These are phyloP conservation scores for Prototheca cutis DNA, from an alignment of 163 green algal genomes.

Conservation along the genomic window DNA sequence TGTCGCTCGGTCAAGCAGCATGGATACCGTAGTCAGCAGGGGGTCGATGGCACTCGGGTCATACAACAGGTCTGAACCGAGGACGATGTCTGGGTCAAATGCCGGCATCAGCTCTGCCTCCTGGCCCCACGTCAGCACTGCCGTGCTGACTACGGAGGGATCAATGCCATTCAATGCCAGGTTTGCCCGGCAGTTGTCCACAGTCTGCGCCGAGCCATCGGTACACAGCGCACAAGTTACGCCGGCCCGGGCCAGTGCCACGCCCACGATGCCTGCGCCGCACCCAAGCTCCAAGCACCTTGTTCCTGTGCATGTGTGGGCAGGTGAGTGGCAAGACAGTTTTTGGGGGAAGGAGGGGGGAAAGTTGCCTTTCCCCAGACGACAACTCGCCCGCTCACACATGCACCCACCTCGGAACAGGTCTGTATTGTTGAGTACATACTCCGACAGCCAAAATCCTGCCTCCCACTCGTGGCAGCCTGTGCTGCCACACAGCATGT, in stretches of 20 bases:
- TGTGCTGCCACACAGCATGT: conserved; percentile 63
- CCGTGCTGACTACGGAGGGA: background rate
- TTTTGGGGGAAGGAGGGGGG: background rate
- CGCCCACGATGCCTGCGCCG: conserved; percentile 29
- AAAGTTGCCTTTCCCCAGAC: too few species aligned
- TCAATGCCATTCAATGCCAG: conserved; percentile 29
- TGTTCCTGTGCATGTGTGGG: conserved; percentile 15
- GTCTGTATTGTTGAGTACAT: conserved; percentile 38
- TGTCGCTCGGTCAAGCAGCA: conserved; percentile 6
- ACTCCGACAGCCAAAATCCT: conserved; percentile 56
- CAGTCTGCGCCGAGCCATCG: conserved; percentile 28
- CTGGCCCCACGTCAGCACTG: background rate
- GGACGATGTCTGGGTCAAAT: conserved; percentile 8
- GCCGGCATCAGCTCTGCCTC: background rate
- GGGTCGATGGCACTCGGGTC: conserved; percentile 20
- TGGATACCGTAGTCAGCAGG: conserved; percentile 12
- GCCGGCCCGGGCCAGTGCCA: conserved; percentile 16
- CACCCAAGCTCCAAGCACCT: conserved; percentile 37
- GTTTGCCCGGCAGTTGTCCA: conserved; percentile 39
- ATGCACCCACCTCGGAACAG: conserved; percentile 41
- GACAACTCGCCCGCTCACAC: too few species aligned
- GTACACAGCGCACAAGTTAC: conserved; percentile 24
- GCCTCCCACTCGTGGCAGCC: conserved; percentile 70
- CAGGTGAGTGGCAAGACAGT: background rate
- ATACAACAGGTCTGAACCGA: conserved; percentile 34